A percentile compares a stretch with the other conserved stretches of the same genome.
Conservation (phyloP, 345 rosid genomes). For the Rhizophora mangle region DNA sequence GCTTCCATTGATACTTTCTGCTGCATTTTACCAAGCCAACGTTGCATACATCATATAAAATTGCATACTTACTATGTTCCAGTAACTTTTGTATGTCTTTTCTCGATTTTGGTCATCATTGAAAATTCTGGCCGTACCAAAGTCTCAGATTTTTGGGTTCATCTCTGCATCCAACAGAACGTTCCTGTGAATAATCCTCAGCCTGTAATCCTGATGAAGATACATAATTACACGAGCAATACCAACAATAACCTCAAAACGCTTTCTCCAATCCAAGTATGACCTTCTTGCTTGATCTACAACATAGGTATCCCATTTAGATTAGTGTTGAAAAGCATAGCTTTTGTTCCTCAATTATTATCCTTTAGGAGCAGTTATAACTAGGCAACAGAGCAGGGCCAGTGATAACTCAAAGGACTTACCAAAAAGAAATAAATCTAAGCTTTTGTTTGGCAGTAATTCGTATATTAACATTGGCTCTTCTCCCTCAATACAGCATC, state of each 20-base stretch:
- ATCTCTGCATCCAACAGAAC: conserved; percentile 46
- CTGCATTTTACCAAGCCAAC: too few relatives aligned
- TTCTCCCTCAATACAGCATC: conserved; percentile 54
- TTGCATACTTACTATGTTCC: conserved; percentile 61
- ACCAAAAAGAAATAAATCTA: conserved; percentile 71
- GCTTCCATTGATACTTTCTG: too few relatives aligned
- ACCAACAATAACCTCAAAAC: conserved; percentile 50
- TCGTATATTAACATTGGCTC: conserved; percentile 79
- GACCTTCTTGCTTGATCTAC: conserved; percentile 45
- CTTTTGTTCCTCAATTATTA: neutral
- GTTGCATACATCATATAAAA: too few relatives aligned
- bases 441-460: conserved; percentile 72
- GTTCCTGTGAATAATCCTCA: conserved; percentile 71
- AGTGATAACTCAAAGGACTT: conserved; percentile 5
- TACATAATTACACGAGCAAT: conserved; percentile 67
- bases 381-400: neutral
- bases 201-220: conserved; percentile 69
- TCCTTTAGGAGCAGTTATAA: neutral
- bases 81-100: conserved; percentile 46
- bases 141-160: conserved; percentile 66
- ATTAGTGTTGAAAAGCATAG: neutral
- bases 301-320: neutral
- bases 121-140: conserved; percentile 62
- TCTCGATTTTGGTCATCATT: conserved; percentile 48
- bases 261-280: conserved; percentile 49